Percentiles rank a stretch among this genome's conserved stretches.
These are phyloP conservation scores for Picochlorum sp. DNA, from an alignment of 139 green algal species.

Conservation along the genomic window DNA sequence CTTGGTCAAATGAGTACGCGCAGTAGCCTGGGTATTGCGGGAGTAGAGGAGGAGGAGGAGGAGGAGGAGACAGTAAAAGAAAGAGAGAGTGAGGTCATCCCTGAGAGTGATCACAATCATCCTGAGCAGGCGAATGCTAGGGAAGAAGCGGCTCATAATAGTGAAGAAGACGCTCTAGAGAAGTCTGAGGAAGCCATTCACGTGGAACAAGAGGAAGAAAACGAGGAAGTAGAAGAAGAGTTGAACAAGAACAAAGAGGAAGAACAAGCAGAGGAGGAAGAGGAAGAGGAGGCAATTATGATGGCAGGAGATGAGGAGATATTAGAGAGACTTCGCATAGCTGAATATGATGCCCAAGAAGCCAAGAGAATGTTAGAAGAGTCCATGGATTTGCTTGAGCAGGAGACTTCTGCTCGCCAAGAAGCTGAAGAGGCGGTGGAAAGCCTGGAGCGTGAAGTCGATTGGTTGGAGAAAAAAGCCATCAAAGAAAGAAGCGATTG, in stretches of 20 bases:
- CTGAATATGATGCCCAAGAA: conserved; percentile 13
- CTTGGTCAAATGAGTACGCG: neutral
- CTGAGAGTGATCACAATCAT: neutral
- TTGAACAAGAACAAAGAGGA: neutral
- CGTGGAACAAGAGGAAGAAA: neutral
- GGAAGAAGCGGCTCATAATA: neutral
- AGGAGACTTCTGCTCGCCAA: conserved; percentile 5
- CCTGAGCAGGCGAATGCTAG: too few relatives aligned
- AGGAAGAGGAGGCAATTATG: conserved; percentile 2
- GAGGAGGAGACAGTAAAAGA: neutral
- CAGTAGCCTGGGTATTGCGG: neutral
- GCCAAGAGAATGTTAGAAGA: conserved; percentile 21
- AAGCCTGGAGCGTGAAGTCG: neutral
- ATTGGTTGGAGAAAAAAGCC: conserved; percentile 22
- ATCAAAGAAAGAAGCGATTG: conserved; percentile 23
- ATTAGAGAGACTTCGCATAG: conserved; percentile 10
- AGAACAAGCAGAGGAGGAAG: neutral
- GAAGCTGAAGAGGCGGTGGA: neutral
- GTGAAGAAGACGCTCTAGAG: neutral
- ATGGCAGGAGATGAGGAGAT: neutral
- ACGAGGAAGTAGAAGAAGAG: neutral
- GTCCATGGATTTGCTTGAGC: conserved; percentile 23
- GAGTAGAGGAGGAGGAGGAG: neutral
- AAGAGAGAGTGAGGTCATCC: neutral
- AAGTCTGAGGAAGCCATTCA: neutral